Conservation (phyloP, 176 grass and related monocot genomes). For the Bolboschoenus planiculmis region DNA sequence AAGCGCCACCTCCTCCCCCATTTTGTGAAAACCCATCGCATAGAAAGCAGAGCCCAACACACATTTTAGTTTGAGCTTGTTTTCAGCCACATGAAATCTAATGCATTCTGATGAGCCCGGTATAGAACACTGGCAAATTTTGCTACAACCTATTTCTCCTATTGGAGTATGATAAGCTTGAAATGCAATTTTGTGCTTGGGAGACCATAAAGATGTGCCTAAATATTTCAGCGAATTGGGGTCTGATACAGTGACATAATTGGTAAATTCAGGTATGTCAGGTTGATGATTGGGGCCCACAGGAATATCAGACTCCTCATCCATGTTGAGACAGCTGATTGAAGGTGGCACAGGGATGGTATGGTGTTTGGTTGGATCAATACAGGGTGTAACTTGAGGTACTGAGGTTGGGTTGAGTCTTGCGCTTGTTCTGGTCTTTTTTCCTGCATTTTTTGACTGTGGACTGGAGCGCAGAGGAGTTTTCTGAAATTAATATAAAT, state of each 20-base stretch:
- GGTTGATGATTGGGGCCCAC: constrained; percentile 9
- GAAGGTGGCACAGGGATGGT: background rate
- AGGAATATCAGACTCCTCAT: constrained; percentile 16
- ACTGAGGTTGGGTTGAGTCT: background rate
- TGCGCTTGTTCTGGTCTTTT: background rate
- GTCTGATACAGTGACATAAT: background rate
- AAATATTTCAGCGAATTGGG: constrained; percentile 4
- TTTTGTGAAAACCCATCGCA: constrained; percentile 58
- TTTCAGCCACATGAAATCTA: constrained; percentile 53
- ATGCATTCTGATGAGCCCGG: constrained; percentile 36
- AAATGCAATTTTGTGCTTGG: constrained; percentile 4
- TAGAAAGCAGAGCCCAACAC: constrained; percentile 50
- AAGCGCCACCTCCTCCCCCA: constrained; percentile 89
- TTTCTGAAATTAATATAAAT: constrained; percentile 7
- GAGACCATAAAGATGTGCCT: background rate
- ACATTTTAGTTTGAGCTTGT: constrained; percentile 41
- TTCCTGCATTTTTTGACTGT: background rate
- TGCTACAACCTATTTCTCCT: constrained; percentile 1
- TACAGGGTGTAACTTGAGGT: background rate
- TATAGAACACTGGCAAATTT: constrained; percentile 24
- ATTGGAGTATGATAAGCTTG: background rate
- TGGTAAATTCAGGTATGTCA: constrained; percentile 8
- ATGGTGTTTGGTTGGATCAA: background rate
- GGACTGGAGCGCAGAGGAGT: background rate
- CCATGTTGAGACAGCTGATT: background rate